A percentile compares a stretch with the other conserved stretches of the same genome.
Conservation (phyloP, 2,329 filamentous ascomycete genomes). For the Arthrobotrys megalospora region DNA sequence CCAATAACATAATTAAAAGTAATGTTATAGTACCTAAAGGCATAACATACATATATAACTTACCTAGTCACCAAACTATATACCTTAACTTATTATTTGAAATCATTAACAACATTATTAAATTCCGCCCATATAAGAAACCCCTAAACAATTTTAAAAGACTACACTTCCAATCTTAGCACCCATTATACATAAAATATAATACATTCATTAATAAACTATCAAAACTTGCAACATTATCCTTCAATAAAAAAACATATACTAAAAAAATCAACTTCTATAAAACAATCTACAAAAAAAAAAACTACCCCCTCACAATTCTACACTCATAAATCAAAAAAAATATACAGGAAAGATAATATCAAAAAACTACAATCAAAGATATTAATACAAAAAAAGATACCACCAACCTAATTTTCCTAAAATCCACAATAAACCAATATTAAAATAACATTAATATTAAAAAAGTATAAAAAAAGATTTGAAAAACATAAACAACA, state of each 20-base stretch:
- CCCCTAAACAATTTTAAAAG: neutral
- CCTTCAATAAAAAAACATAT: neutral
- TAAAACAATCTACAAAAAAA: neutral
- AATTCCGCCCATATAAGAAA: neutral
- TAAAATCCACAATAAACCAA: neutral
- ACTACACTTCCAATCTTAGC: neutral
- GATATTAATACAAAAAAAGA: neutral
- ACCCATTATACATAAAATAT: neutral
- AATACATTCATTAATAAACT: neutral
- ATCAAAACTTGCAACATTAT: neutral
- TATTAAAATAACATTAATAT: no score
- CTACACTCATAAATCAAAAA: neutral
- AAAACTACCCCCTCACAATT: neutral
- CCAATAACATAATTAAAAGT: neutral
- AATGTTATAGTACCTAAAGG: neutral
- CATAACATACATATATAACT: neutral
- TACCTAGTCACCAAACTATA: neutral
- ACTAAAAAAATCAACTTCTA: neutral
- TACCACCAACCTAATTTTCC: no score
- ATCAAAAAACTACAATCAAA: neutral
- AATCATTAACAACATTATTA: neutral
- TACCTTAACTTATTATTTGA: neutral
- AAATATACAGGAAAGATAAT: neutral
- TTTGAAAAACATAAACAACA: no score
- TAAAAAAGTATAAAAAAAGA: no score